These are phyloP conservation scores for barrel medic (Medicago truncatula) DNA, from an alignment of 306 rosid species.

Conservation along the genomic window MtrunA17r5.0-ANR NC_053047.1:12146501-12147000, in stretches of 20 bases:
- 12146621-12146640: slow-evolving; percentile 89
- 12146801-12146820: slow-evolving; percentile 99
- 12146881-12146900: slow-evolving; percentile 88
- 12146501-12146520: slow-evolving; percentile 5
- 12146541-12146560: not conserved
- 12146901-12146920: slow-evolving; percentile 74
- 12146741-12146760: slow-evolving; percentile 20
- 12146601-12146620: slow-evolving; percentile 75
- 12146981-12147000: slow-evolving; percentile 25
- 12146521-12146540: not conserved
- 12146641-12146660: slow-evolving; percentile 96
- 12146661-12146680: slow-evolving; percentile 92
- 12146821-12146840: slow-evolving; percentile 96
- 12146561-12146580: slow-evolving; percentile 62
- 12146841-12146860: slow-evolving; percentile 99
- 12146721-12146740: slow-evolving; percentile 25
- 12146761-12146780: slow-evolving; percentile 9
- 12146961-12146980: slow-evolving; percentile 16
- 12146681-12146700: slow-evolving; percentile 98
- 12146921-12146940: not conserved
- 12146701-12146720: slow-evolving; percentile 90
- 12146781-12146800: slow-evolving; percentile 66
- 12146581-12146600: slow-evolving; percentile 87
- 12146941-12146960: slow-evolving; percentile 10
- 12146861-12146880: slow-evolving; percentile 96